phyloP scores from a whole-genome alignment of 345 rosid species.

The Capsella bursapastoris region DNA sequence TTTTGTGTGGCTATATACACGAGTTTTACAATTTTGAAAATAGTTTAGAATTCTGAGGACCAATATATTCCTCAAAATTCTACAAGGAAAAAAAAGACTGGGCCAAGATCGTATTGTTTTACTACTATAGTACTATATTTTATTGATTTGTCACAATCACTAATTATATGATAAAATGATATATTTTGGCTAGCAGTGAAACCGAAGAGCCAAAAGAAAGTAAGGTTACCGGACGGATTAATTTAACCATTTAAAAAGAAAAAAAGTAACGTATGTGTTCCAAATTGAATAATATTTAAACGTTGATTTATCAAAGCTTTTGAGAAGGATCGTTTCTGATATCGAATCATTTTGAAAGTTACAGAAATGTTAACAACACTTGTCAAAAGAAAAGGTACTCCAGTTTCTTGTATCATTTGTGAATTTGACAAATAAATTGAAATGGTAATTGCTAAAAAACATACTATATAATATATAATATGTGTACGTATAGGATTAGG shows the following conservation, averaged over 20 bases:
- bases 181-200: conserved; percentile 17
- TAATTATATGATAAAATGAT: neutral
- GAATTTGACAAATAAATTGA: conserved; percentile 6
- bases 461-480: neutral
- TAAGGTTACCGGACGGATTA: neutral
- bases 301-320: conserved; percentile 15
- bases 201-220: conserved; percentile 32
- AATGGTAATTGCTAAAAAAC: conserved; percentile 1
- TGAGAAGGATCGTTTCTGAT: conserved; percentile 27
- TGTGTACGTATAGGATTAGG: neutral
- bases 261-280: neutral
- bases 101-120: neutral
- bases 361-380: conserved; percentile 9
- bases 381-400: neutral
- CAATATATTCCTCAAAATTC: neutral
- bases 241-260: neutral
- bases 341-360: neutral
- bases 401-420: conserved; percentile 5
- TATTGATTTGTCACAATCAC: neutral
- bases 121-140: neutral
- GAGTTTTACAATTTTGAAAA: too few relatives aligned
- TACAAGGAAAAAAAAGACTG: neutral
- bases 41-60: neutral
- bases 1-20: neutral
- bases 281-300: conserved; percentile 17